Evolutionary conservation across 768 basidiomycete species (phyloP).

Genomic region (Boletus sp.): DNA sequence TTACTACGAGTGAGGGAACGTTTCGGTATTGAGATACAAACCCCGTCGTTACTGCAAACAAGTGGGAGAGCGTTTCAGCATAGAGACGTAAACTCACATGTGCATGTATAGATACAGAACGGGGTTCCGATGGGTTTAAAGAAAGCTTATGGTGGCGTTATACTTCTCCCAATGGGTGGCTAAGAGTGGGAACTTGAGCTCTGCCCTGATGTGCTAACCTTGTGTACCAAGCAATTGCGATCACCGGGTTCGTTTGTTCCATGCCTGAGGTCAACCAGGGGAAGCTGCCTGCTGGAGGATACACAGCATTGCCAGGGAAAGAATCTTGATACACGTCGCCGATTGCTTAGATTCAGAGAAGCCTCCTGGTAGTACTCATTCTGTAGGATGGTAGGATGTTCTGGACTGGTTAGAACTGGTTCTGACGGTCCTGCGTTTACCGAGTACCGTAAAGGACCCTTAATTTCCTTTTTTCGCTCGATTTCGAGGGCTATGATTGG

Average conservation of each 20-base stretch:
- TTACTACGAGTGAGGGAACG: not conserved
- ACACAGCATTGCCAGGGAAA: not conserved
- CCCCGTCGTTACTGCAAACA: not conserved
- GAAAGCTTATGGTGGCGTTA: conserved; percentile 18
- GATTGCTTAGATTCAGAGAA: not conserved
- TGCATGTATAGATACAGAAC: conserved; percentile 51
- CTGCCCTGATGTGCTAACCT: conserved; percentile 52
- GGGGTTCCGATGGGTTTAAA: not conserved
- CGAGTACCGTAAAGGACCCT: too few relatives aligned
- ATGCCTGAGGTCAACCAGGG: not conserved
- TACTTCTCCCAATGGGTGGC: conserved; percentile 67
- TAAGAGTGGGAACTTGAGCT: conserved; percentile 41
- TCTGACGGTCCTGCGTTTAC: too few relatives aligned
- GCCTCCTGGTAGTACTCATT: too few relatives aligned
- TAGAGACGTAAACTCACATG: not conserved
- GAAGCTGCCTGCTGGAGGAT: not conserved
- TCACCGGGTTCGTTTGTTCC: conserved; percentile 32
- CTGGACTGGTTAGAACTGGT: too few relatives aligned
- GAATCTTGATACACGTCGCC: not conserved
- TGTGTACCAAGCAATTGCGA: conserved; percentile 59
- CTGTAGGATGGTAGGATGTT: too few relatives aligned
- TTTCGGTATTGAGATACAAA: not conserved
- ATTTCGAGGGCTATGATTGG: too few relatives aligned
- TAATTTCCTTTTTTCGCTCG: too few relatives aligned
- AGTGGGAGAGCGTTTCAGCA: not conserved